Evolutionary conservation across 2,329 filamentous ascomycete species (phyloP).

Genomic region (Hypoxylon sp.): DNA sequence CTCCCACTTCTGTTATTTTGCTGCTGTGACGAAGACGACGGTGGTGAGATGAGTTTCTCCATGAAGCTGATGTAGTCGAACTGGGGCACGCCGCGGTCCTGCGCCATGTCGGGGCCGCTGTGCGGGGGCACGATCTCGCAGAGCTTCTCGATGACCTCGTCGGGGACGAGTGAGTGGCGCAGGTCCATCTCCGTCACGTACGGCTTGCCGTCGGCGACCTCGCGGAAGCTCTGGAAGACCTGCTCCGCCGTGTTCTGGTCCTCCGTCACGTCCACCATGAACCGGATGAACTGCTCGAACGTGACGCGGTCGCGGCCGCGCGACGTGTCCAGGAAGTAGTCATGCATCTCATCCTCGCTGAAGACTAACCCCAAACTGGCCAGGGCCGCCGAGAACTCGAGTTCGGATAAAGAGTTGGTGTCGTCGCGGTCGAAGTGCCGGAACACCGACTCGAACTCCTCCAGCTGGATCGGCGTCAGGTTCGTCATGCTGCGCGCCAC

Average conservation of each 20-base stretch:
- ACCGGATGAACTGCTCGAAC: conserved; percentile 98
- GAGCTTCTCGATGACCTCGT: conserved; percentile 95
- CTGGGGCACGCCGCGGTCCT: conserved; percentile 86
- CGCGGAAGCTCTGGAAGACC: conserved; percentile 96
- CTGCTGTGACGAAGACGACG: conserved; percentile 6
- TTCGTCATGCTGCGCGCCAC: conserved; percentile 99
- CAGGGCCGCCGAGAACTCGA: conserved; percentile 95
- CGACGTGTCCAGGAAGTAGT: conserved; percentile 90
- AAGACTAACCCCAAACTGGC: conserved; percentile 97
- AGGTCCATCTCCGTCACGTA: conserved; percentile 99
- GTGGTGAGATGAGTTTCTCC: conserved; percentile 78
- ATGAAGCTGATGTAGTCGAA: conserved; percentile 98
- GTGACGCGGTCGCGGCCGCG: conserved; percentile 82
- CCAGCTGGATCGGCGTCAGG: conserved; percentile 94
- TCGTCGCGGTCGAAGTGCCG: conserved; percentile 96
- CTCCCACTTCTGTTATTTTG: background rate
- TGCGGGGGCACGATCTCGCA: conserved; percentile 87
- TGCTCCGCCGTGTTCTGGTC: conserved; percentile 99
- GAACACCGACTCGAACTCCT: conserved; percentile 99
- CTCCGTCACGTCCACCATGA: conserved; percentile 99
- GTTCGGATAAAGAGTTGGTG: conserved; percentile 88
- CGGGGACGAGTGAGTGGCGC: conserved; percentile 92
- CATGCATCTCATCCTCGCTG: conserved; percentile 97
- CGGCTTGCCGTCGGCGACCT: conserved; percentile 97
- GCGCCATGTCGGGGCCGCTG: conserved; percentile 84